Evolutionary conservation across 345 rosid genomes (phyloP).

Genomic region (Mangifera indica): DNA sequence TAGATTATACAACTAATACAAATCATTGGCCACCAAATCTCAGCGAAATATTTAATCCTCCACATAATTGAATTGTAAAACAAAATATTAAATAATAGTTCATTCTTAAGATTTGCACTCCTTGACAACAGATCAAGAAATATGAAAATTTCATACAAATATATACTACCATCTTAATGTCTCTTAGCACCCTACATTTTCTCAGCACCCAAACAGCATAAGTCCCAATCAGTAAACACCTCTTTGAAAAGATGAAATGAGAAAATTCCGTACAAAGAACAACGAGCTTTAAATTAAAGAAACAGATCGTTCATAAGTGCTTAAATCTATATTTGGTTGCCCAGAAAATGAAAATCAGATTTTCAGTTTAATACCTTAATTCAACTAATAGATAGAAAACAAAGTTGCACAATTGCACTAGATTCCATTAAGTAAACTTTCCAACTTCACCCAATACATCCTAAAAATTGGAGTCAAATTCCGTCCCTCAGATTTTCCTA

Average conservation of each 20-base stretch:
- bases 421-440: background rate
- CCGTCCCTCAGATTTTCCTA: background rate
- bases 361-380: background rate
- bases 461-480: too few species aligned
- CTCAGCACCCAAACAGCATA: background rate
- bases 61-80: background rate
- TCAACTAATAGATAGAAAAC: background rate
- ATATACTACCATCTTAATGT: background rate
- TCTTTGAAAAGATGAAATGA: background rate
- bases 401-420: background rate
- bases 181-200: background rate
- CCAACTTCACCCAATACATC: background rate
- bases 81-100: background rate
- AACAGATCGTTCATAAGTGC: conserved; percentile 6
- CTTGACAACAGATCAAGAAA: conserved; percentile 8
- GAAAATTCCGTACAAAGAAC: background rate
- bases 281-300: background rate
- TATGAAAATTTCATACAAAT: background rate
- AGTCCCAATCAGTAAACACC: background rate
- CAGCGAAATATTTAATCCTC: background rate
- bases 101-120: background rate
- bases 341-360: background rate
- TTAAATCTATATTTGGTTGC: background rate
- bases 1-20: background rate
- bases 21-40: background rate